Conservation (phyloP, 179 eudicot genomes). For the Vitellaria paradoxa region DNA sequence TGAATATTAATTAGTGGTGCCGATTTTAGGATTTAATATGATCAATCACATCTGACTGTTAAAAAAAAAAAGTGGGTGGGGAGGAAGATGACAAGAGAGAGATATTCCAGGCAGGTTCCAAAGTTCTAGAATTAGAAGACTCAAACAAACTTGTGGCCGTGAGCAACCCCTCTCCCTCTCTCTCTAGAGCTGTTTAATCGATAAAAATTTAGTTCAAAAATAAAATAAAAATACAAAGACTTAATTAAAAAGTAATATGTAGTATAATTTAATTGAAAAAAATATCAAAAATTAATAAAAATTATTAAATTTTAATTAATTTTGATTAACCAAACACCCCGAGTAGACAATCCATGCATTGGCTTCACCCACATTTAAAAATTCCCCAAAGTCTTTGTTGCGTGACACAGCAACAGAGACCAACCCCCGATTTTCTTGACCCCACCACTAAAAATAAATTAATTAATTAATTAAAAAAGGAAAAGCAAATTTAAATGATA, state of each 20-base stretch:
- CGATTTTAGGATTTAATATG: not conserved
- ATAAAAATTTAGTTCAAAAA: too few relatives aligned
- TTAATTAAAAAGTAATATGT: too few relatives aligned
- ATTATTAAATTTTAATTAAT: too few relatives aligned
- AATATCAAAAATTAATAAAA: too few relatives aligned
- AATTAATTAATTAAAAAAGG: too few relatives aligned
- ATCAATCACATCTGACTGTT: not conserved
- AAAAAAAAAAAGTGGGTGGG: not conserved
- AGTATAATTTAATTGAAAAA: too few relatives aligned
- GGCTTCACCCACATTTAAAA: not conserved
- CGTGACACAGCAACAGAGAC: not conserved
- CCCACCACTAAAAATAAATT: not conserved
- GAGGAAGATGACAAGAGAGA: not conserved
- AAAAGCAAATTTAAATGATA: not conserved
- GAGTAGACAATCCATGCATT: not conserved
- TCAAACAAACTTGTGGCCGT: not conserved
- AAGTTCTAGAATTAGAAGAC: not conserved
- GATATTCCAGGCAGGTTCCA: not conserved
- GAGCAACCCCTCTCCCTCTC: too few relatives aligned
- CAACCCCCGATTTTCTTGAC: slow-evolving; percentile 14
- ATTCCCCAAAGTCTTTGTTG: not conserved
- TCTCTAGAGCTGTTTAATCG: too few relatives aligned
- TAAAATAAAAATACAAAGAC: too few relatives aligned
- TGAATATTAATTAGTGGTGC: not conserved
- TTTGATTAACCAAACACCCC: too few relatives aligned